Conservation (phyloP, 306 rosid species). For the Astragalus glycyphyllos region DNA sequence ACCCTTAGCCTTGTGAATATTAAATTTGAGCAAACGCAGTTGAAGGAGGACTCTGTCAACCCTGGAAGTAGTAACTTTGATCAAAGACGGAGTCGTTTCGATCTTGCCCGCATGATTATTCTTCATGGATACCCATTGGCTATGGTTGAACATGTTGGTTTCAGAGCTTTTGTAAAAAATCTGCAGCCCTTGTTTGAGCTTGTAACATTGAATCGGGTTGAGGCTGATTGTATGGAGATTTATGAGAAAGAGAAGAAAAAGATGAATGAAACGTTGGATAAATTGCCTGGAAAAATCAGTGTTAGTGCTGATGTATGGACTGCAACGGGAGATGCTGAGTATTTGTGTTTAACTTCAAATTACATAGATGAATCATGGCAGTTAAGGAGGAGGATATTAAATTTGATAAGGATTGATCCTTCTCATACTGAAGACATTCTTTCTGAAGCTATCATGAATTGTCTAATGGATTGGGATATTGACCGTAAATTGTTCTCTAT, state of each 20-base stretch:
- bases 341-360: constrained; percentile 86
- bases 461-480: constrained; percentile 97
- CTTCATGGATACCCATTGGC: constrained; percentile 94
- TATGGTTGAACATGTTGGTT: constrained; percentile 96
- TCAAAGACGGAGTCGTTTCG: constrained; percentile 89
- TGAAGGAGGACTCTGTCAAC: constrained; percentile 69
- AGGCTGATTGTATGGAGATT: constrained; percentile 93
- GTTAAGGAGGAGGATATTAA: constrained; percentile 75
- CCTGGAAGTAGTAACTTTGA: constrained; percentile 69
- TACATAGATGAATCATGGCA: constrained; percentile 95
- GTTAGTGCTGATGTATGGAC: constrained; percentile 86
- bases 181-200: constrained; percentile 96
- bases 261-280: constrained; percentile 87
- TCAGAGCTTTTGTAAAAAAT: constrained; percentile 88
- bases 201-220: constrained; percentile 71
- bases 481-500: constrained; percentile 89
- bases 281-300: constrained; percentile 93
- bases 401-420: constrained; percentile 75
- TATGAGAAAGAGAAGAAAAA: constrained; percentile 85
- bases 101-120: constrained; percentile 98
- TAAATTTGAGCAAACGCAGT: constrained; percentile 83
- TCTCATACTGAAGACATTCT: constrained; percentile 81
- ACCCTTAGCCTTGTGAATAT: constrained; percentile 77
- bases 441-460: constrained; percentile 75
- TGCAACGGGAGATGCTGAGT: constrained; percentile 60